A percentile compares a stretch with the other conserved stretches of the same genome.
phyloP scores from a whole-genome alignment of 164 flowering plant species.

The Sedum album region DNA sequence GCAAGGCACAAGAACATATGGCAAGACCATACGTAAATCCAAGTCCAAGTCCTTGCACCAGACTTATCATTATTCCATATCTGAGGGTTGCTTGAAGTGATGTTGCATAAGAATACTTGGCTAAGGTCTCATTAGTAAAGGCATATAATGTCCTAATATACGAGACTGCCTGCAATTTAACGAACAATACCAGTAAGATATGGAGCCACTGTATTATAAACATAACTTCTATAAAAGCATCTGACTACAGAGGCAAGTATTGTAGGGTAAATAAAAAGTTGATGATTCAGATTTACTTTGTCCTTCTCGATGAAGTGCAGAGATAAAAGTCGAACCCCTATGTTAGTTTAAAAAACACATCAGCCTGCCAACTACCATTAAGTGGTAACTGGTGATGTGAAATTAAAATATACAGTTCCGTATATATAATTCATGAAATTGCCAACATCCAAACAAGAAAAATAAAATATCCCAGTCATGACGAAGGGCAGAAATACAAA shows the following conservation, averaged over 20 bases:
- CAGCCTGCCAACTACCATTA: background rate
- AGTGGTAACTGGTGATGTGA: background rate
- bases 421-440: background rate
- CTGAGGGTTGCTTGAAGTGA: conserved; percentile 94
- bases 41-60: conserved; percentile 99
- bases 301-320: background rate
- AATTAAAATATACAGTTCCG: background rate
- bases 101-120: conserved; percentile 96
- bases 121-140: conserved; percentile 92
- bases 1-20: conserved; percentile 96
- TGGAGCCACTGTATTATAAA: background rate
- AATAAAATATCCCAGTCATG: background rate
- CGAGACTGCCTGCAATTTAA: conserved; percentile 74
- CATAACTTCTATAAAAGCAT: background rate
- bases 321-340: background rate
- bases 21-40: conserved; percentile 99
- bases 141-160: conserved; percentile 84
- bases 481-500: background rate
- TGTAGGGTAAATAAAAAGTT: too few relatives aligned
- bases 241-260: too few relatives aligned
- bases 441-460: too few relatives aligned
- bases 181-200: background rate
- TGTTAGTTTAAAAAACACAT: background rate
- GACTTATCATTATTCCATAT: conserved; percentile 94
- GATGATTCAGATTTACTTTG: background rate